Evolutionary conservation across 2,329 filamentous ascomycete species (phyloP).

Genomic region (Hymenoscyphus albidus): DNA sequence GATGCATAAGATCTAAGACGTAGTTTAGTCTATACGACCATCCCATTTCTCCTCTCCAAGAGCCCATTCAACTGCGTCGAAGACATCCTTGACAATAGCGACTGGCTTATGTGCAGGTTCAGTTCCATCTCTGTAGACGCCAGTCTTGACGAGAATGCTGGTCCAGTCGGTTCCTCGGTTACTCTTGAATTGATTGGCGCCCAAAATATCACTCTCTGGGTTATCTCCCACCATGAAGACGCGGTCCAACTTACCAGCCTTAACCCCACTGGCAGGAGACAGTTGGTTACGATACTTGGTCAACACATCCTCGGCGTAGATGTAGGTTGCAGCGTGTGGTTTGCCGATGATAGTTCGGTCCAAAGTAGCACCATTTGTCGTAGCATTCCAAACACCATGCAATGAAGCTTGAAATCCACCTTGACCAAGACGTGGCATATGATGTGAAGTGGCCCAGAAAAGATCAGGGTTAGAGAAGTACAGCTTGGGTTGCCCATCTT

Average conservation of each 20-base stretch:
- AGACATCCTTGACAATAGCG: constrained; percentile 68
- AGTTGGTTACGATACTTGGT: constrained; percentile 47
- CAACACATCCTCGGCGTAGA: constrained; percentile 74
- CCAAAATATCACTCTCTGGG: constrained; percentile 81
- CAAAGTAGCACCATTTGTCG: constrained; percentile 60
- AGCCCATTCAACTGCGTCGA: constrained; percentile 72
- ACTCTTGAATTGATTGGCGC: constrained; percentile 72
- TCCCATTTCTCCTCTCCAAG: constrained; percentile 51
- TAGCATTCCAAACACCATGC: constrained; percentile 70
- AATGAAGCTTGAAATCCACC: constrained; percentile 82
- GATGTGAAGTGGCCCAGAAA: constrained; percentile 80
- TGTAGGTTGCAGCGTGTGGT: constrained; percentile 71
- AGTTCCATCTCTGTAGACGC: constrained; percentile 61
- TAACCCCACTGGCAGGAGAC: constrained; percentile 24
- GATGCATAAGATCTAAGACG: not conserved
- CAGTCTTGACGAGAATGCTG: constrained; percentile 74
- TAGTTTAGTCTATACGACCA: not conserved
- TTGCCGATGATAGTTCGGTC: constrained; percentile 73
- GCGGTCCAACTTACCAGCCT: constrained; percentile 51
- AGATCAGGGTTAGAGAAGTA: constrained; percentile 89
- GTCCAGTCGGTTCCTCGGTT: constrained; percentile 66
- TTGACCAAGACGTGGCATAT: constrained; percentile 80
- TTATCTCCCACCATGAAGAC: constrained; percentile 96
- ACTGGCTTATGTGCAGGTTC: constrained; percentile 59
- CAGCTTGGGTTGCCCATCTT: constrained; percentile 72